Percentiles rank a stretch among this genome's conserved stretches.
Evolutionary conservation across 2,329 filamentous ascomycete species (phyloP).

Genomic region (Penicillium janthinellum): DNA sequence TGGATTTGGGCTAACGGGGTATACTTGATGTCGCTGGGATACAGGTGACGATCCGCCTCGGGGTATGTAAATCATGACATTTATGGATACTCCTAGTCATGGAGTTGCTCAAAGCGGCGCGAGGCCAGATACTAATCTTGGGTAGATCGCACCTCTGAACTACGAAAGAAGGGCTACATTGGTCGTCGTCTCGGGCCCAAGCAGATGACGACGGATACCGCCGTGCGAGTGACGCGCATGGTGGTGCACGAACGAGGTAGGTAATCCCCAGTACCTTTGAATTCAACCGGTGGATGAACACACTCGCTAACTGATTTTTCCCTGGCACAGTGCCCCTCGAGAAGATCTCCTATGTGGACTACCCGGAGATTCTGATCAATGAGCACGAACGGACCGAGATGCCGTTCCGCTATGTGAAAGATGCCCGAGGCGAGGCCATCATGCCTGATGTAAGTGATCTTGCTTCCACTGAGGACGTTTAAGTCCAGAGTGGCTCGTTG

Average conservation of each 20-base stretch:
- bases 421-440: constrained; percentile 72
- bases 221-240: constrained; percentile 87
- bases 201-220: constrained; percentile 98
- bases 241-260: constrained; percentile 81
- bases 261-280: background rate
- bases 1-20: background rate
- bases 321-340: constrained; percentile 66
- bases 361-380: constrained; percentile 85
- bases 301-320: background rate
- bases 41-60: constrained; percentile 89
- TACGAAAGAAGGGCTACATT: constrained; percentile 88
- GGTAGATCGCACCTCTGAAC: constrained; percentile 88
- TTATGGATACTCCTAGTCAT: constrained; percentile 10
- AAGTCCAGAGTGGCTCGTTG: background rate
- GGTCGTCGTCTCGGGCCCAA: constrained; percentile 85
- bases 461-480: background rate
- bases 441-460: constrained; percentile 80
- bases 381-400: constrained; percentile 94
- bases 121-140: background rate
- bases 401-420: constrained; percentile 94
- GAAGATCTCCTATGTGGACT: constrained; percentile 79
- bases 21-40: constrained; percentile 9
- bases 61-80: constrained; percentile 59
- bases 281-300: background rate
- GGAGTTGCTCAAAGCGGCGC: background rate